Evolutionary conservation across 257 asterid genomes (phyloP).

Genomic region (Solanum infundibuliforme): DNA sequence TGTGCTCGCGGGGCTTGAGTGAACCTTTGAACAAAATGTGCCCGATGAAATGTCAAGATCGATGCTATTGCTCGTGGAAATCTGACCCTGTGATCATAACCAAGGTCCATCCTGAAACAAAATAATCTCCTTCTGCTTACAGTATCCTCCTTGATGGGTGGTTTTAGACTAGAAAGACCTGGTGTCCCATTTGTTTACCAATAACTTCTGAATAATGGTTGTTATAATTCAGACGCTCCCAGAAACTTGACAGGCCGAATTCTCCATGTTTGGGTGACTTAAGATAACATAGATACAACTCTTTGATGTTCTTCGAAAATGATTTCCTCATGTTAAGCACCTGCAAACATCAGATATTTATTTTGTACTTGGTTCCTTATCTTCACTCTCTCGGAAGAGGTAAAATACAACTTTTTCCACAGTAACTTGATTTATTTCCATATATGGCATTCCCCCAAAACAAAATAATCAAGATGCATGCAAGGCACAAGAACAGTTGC

Average conservation of each 20-base stretch:
- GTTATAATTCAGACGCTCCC: conserved; percentile 74
- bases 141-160: neutral
- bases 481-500: neutral
- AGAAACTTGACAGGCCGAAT: conserved; percentile 54
- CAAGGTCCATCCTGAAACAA: neutral
- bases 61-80: neutral
- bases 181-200: conserved; percentile 28
- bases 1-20: neutral
- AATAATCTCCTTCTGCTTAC: neutral
- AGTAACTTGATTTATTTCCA: neutral
- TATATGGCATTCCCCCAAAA: neutral
- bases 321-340: conserved; percentile 49
- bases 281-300: conserved; percentile 46
- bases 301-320: conserved; percentile 46
- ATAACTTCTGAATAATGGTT: conserved; percentile 49
- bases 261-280: conserved; percentile 69
- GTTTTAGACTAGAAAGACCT: conserved; percentile 21
- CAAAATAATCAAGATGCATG: neutral
- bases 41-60: neutral
- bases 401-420: neutral
- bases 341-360: conserved; percentile 28
- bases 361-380: conserved; percentile 5
- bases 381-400: neutral
- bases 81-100: neutral
- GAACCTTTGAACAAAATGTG: neutral